phyloP scores from a whole-genome alignment of 2,329 filamentous ascomycete genomes.

The Chaetomiaceae sp. region DNA sequence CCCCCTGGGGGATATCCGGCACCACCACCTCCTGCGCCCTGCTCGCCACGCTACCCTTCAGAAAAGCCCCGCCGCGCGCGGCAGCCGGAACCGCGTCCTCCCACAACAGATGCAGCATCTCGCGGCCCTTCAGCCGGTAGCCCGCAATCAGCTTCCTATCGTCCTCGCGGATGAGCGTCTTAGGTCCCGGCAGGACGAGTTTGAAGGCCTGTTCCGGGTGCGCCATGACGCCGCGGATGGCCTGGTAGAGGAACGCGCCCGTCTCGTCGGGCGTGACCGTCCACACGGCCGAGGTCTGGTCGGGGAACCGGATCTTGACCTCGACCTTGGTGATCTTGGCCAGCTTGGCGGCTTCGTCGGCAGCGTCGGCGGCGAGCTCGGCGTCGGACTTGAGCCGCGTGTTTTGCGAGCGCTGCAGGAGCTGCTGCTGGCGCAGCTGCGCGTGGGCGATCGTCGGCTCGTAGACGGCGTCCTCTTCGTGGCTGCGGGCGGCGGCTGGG shows the following conservation, averaged over 20 bases:
- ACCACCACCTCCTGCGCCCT: conserved; percentile 63
- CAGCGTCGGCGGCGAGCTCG: conserved; percentile 66
- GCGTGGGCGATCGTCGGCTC: conserved; percentile 69
- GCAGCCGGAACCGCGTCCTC: conserved; percentile 53
- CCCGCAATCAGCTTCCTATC: conserved; percentile 59
- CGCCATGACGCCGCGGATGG: conserved; percentile 66
- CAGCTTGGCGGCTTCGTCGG: conserved; percentile 59
- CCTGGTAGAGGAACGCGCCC: conserved; percentile 64
- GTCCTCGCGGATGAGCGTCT: conserved; percentile 43
- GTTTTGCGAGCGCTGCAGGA: conserved; percentile 60
- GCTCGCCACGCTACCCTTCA: conserved; percentile 52
- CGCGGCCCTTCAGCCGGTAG: conserved; percentile 62
- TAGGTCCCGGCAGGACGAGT: conserved; percentile 55
- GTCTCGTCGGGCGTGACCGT: conserved; percentile 64
- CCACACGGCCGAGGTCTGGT: conserved; percentile 71
- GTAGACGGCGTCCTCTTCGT: conserved; percentile 69
- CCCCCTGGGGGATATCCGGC: conserved; percentile 44
- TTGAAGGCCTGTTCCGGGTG: conserved; percentile 61
- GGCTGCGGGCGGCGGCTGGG: conserved; percentile 64
- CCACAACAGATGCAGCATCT: conserved; percentile 74
- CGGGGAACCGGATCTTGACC: conserved; percentile 80
- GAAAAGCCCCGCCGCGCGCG: conserved; percentile 49
- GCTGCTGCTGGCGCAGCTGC: conserved; percentile 64
- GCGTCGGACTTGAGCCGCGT: conserved; percentile 74
- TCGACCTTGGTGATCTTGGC: conserved; percentile 61